These are phyloP conservation scores for Tolypocladium sp. DNA, from an alignment of 2,329 filamentous ascomycete species.

Conservation along the genomic window DNA sequence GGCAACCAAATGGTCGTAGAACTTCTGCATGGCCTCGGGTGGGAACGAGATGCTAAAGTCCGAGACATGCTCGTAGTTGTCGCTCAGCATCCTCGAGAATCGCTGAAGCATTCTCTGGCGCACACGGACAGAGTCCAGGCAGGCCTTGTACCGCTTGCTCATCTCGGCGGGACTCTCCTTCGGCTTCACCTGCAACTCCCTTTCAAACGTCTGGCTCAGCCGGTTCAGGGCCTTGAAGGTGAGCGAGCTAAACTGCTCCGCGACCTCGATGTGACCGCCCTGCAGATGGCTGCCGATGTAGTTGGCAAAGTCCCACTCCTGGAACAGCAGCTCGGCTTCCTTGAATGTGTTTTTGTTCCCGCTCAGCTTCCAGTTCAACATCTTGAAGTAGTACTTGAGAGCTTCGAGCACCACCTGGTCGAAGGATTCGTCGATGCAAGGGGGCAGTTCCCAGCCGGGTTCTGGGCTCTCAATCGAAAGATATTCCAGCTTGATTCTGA, in stretches of 20 bases:
- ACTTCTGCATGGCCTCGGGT: slow-evolving; percentile 58
- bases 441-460: slow-evolving; percentile 88
- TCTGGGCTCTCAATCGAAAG: slow-evolving; percentile 75
- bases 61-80: slow-evolving; percentile 92
- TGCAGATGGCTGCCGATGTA: slow-evolving; percentile 86
- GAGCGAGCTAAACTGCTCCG: slow-evolving; percentile 90
- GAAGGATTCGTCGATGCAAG: slow-evolving; percentile 94
- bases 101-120: slow-evolving; percentile 93
- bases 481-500: slow-evolving; percentile 87
- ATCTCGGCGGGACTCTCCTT: slow-evolving; percentile 81
- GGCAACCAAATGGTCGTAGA: slow-evolving; percentile 72
- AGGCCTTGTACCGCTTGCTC: slow-evolving; percentile 95
- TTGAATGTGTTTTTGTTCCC: slow-evolving; percentile 99
- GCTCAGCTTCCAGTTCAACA: slow-evolving; percentile 95
- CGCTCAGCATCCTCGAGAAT: slow-evolving; percentile 82
- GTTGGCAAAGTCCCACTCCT: slow-evolving; percentile 97
- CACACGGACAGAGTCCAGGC: slow-evolving; percentile 90
- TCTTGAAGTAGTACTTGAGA: slow-evolving; percentile 95
- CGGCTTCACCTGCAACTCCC: slow-evolving; percentile 74
- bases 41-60: slow-evolving; percentile 80
- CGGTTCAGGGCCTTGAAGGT: slow-evolving; percentile 88
- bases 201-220: slow-evolving; percentile 83
- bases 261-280: slow-evolving; percentile 90
- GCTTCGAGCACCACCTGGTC: slow-evolving; percentile 87
- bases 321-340: slow-evolving; percentile 91